These are phyloP conservation scores for Gymnopilus dilepis DNA, from an alignment of 768 basidiomycete genomes.

Conservation along the genomic window DNA sequence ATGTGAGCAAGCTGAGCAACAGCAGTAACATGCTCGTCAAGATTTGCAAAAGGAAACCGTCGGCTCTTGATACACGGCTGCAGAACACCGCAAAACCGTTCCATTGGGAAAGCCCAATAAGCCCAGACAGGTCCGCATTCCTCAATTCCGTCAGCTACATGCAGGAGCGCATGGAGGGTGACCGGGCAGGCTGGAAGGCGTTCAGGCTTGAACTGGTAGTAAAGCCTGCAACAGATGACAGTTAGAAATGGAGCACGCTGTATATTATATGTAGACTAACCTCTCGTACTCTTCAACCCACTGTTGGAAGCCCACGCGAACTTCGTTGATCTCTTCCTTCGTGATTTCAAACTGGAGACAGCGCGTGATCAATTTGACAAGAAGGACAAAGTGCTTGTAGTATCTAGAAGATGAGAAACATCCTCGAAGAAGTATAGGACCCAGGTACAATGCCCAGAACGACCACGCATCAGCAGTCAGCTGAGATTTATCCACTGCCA, in stretches of 20 bases:
- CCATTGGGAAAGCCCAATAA: conserved; percentile 45
- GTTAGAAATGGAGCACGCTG: background rate
- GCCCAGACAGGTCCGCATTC: conserved; percentile 41
- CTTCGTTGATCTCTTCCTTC: conserved; percentile 25
- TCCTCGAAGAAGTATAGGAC: conserved; percentile 34
- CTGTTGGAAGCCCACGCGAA: conserved; percentile 34
- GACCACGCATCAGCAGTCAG: conserved; percentile 44
- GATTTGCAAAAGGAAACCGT: conserved; percentile 35
- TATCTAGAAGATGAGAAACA: conserved; percentile 37
- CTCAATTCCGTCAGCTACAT: conserved; percentile 29
- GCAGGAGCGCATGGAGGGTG: conserved; percentile 35
- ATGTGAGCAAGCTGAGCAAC: no score
- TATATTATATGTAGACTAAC: conserved; percentile 26
- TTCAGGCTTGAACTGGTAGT: conserved; percentile 31
- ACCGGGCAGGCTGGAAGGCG: conserved; percentile 34
- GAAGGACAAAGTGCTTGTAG: conserved; percentile 46
- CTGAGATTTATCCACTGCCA: conserved; percentile 29
- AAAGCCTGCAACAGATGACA: conserved; percentile 24
- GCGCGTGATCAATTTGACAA: conserved; percentile 42
- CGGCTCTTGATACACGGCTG: conserved; percentile 32
- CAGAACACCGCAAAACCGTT: conserved; percentile 41
- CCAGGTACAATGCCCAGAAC: conserved; percentile 42
- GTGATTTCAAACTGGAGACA: conserved; percentile 44
- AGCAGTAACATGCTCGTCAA: conserved; percentile 33
- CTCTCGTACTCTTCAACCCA: conserved; percentile 47